Conservation (phyloP, 2,329 filamentous ascomycete genomes). For the Mycosphaerelloides madeirae region DNA sequence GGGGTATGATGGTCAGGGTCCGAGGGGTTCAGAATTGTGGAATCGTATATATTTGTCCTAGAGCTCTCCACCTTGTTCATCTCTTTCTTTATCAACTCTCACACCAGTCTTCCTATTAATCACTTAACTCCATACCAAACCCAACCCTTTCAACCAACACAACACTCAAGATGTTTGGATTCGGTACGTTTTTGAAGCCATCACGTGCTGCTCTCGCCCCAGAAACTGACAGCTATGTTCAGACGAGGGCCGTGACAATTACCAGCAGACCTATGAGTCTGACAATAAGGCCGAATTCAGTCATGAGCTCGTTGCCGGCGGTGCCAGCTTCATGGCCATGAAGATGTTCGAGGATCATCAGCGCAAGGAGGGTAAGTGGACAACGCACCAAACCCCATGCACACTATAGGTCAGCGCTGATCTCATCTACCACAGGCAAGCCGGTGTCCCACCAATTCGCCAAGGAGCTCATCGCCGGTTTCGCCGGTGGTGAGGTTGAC, state of each 20-base stretch:
- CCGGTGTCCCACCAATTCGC: conserved; percentile 67
- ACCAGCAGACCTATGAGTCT: conserved; percentile 51
- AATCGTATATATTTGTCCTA: conserved; percentile 15
- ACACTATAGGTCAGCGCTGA: too few species aligned
- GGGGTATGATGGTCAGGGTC: conserved; percentile 3
- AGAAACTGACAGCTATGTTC: conserved; percentile 6
- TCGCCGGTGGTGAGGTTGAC: conserved; percentile 72
- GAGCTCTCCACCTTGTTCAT: background rate
- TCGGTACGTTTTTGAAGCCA: conserved; percentile 30
- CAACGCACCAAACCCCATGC: background rate
- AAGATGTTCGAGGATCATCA: conserved; percentile 74
- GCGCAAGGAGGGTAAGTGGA: conserved; percentile 53
- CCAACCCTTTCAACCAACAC: background rate
- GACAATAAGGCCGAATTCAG: conserved; percentile 56
- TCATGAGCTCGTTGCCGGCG: conserved; percentile 72
- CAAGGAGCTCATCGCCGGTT: conserved; percentile 69
- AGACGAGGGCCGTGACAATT: conserved; percentile 52
- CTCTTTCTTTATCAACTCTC: conserved; percentile 6
- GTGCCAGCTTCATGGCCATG: conserved; percentile 73
- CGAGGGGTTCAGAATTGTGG: conserved; percentile 1
- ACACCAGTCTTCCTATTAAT: conserved; percentile 1
- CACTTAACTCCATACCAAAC: conserved; percentile 1
- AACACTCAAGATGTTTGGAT: conserved; percentile 42
- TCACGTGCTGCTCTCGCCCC: background rate
- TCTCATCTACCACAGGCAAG: conserved; percentile 53